A percentile compares a stretch with the other conserved stretches of the same genome.
phyloP scores from a whole-genome alignment of 495 filamentous ascomycete genomes.

The Pseudotulostoma volvatum region DNA sequence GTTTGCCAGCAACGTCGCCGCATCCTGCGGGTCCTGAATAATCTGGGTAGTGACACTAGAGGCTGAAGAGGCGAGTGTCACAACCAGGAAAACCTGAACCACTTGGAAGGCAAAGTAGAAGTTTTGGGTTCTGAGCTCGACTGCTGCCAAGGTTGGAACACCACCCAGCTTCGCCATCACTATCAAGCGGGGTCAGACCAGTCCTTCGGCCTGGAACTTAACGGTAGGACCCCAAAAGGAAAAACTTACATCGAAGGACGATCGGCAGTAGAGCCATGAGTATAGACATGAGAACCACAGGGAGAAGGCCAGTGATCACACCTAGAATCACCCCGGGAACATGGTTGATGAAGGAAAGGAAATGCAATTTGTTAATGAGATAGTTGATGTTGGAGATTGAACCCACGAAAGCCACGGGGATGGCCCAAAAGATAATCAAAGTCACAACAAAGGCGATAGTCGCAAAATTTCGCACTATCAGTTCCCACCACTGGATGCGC shows the following conservation, averaged over 20 bases:
- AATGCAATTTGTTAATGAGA: constrained; percentile 43
- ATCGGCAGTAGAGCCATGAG: constrained; percentile 86
- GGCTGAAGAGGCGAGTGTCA: constrained; percentile 61
- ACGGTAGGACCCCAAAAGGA: no score
- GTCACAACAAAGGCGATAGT: constrained; percentile 55
- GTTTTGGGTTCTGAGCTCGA: constrained; percentile 82
- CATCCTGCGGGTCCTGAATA: constrained; percentile 40
- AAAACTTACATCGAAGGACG: constrained; percentile 50
- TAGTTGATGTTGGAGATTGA: constrained; percentile 69
- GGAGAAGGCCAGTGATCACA: constrained; percentile 72
- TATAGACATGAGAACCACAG: constrained; percentile 59
- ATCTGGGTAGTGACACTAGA: constrained; percentile 41
- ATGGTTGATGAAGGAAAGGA: constrained; percentile 54
- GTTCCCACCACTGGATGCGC: constrained; percentile 76
- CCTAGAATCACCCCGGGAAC: constrained; percentile 60
- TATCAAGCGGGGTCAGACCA: constrained; percentile 8
- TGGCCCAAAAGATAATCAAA: constrained; percentile 83
- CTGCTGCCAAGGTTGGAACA: constrained; percentile 54
- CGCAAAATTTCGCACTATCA: constrained; percentile 51
- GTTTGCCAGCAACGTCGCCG: constrained; percentile 48
- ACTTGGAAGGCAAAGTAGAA: constrained; percentile 92
- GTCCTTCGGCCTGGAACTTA: not conserved
- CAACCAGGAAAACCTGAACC: constrained; percentile 82
- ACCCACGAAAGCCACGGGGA: constrained; percentile 79
- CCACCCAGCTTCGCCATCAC: constrained; percentile 66